Conservation (phyloP, 2,329 filamentous ascomycete species). For the Teratosphaeria epicoccoides region DNA sequence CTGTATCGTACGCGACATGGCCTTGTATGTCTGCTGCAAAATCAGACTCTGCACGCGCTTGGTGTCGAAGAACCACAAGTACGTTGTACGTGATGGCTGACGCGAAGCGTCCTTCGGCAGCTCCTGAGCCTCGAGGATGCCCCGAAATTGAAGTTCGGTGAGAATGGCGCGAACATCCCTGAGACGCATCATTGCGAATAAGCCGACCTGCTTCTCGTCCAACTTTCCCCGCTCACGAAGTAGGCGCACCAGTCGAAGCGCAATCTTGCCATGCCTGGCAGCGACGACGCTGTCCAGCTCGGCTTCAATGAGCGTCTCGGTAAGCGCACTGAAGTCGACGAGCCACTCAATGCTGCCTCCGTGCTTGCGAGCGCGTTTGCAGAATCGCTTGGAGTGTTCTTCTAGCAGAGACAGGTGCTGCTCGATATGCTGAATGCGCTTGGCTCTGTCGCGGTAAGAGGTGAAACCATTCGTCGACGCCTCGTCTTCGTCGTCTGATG, state of each 20-base stretch:
- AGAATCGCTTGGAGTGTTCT: constrained; percentile 58
- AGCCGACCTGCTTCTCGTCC: constrained; percentile 83
- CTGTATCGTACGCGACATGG: constrained; percentile 76
- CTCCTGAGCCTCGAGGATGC: constrained; percentile 85
- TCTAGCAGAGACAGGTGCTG: constrained; percentile 64
- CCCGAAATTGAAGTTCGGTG: constrained; percentile 73
- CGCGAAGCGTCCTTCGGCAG: constrained; percentile 79
- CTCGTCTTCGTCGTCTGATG: constrained; percentile 18
- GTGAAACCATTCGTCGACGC: constrained; percentile 14
- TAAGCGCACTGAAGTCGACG: constrained; percentile 67
- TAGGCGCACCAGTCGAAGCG: constrained; percentile 74
- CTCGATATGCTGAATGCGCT: constrained; percentile 49
- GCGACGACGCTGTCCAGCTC: constrained; percentile 77
- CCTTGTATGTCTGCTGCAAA: constrained; percentile 75
- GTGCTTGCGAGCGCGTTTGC: constrained; percentile 53
- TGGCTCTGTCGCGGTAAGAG: constrained; percentile 27
- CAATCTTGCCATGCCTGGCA: constrained; percentile 63
- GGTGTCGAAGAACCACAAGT: constrained; percentile 82
- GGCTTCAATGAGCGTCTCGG: constrained; percentile 58
- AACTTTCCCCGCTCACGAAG: constrained; percentile 79
- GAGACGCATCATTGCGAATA: constrained; percentile 71
- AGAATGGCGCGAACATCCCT: constrained; percentile 77
- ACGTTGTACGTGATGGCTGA: constrained; percentile 72
- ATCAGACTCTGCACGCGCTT: constrained; percentile 60
- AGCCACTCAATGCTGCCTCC: constrained; percentile 64